A percentile compares a stretch with the other conserved stretches of the same genome.
Conservation (phyloP, 2,329 filamentous ascomycete species). For the Fulvia fulva region DNA sequence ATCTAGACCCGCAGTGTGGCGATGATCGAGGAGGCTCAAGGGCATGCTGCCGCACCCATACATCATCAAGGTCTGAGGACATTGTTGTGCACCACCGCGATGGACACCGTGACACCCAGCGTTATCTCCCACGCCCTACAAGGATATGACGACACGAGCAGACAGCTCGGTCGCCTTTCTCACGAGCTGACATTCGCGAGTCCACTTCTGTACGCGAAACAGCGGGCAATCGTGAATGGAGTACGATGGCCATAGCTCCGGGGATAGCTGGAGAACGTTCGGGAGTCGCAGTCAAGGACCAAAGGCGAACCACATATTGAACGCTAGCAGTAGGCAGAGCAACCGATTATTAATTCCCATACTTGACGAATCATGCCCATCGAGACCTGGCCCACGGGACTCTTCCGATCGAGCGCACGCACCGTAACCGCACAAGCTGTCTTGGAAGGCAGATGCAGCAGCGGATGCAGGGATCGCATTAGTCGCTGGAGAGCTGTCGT, state of each 20-base stretch:
- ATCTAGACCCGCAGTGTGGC: neutral
- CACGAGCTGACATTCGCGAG: neutral
- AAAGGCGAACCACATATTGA: neutral
- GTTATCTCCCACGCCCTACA: neutral
- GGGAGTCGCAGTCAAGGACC: neutral
- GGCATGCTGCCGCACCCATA: neutral
- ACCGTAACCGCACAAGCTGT: neutral
- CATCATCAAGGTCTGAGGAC: neutral
- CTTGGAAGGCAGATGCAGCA: neutral
- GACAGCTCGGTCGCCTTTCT: neutral
- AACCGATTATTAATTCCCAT: neutral
- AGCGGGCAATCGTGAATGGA: neutral
- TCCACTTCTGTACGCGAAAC: neutral
- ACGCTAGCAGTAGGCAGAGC: neutral
- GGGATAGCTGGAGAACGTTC: constrained; percentile 14
- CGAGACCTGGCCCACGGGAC: neutral
- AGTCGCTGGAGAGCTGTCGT: neutral
- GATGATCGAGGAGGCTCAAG: neutral
- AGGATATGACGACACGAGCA: neutral
- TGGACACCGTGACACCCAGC: neutral
- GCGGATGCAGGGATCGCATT: neutral
- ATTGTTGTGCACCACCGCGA: neutral
- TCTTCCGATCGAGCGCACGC: neutral
- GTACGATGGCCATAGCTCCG: constrained; percentile 10
- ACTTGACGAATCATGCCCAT: neutral